These are phyloP conservation scores for Lantana camara DNA, from an alignment of 257 asterid genomes.

Conservation along the genomic window DNA sequence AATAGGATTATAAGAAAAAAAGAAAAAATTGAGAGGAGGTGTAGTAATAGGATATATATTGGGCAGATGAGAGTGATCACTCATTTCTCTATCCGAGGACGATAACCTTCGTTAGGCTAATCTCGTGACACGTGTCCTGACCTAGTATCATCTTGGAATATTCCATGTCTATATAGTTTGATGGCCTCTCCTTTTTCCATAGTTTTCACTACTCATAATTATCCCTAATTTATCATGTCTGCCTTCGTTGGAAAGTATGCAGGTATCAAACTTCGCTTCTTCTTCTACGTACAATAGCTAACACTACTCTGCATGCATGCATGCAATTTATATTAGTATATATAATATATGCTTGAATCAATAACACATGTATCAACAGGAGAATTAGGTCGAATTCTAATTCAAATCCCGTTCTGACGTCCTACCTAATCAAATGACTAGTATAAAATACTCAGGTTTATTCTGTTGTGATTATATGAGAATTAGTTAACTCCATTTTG, in stretches of 20 bases:
- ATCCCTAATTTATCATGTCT: slow-evolving; percentile 51
- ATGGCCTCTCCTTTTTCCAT: slow-evolving; percentile 22
- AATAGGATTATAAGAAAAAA: no score
- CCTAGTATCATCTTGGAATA: slow-evolving; percentile 32
- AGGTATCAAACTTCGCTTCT: slow-evolving; percentile 42
- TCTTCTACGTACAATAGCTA: background rate
- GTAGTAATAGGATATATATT: no score
- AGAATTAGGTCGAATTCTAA: no score
- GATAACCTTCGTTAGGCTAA: slow-evolving; percentile 71
- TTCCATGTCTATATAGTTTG: slow-evolving; percentile 36
- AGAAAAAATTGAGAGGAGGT: no score
- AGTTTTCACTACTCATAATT: background rate
- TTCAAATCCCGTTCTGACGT: no score
- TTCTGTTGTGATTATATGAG: no score
- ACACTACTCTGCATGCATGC: background rate
- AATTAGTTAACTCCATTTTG: no score
- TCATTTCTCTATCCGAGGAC: slow-evolving; percentile 49
- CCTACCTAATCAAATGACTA: no score
- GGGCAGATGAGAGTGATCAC: slow-evolving; percentile 44
- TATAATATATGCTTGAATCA: no score
- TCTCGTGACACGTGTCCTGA: slow-evolving; percentile 57
- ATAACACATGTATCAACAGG: no score
- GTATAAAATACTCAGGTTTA: no score
- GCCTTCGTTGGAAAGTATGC: slow-evolving; percentile 87
- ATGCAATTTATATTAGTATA: background rate